Base-by-base conservation (phyloP, 2,329 filamentous ascomycete genomes). In the Helotiales sp. region DNA sequence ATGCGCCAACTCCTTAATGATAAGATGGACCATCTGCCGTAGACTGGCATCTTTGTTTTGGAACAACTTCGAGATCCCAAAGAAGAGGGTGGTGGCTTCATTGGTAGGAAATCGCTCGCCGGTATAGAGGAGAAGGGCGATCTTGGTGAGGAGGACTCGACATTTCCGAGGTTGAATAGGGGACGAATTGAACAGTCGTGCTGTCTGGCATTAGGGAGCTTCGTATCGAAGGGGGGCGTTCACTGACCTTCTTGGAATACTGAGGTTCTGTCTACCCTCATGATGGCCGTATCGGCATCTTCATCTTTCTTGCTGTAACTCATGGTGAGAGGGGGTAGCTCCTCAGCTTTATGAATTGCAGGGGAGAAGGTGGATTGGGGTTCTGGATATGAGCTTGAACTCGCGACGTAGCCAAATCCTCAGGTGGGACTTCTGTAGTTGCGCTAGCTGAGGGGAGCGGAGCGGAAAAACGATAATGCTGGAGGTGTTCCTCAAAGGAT, bases 241-340 rank as follows among this genome's bases (percentile, higher is more conserved):
- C 69, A 72, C 74, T 69, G 82, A 97, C 96, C 96, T 91, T 99
- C 96, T 85, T 98, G 96, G 81, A 98, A 98, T 73, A 99, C 96
- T 76, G 95, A 93, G 65, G 95, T 97, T 78, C 96, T 91, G 84
- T 99, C 96, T 77, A 98, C 93, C 87, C 95, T 97, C 86, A 98
- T 91, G 84, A 98, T 87, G 79, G 92, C 91, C 80, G 91, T 88
- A 80, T 97, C 95, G 79, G 91, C 93, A 85, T 99, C 96, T 87
- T 98, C 96, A 82, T 99, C 95, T 86, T 97, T 98, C 85, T 99
- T 99, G 85, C 95, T 91, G 88, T 96, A 97, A 83, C 91, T 96
- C 94, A 97, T 97, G 78, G 75, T 89, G 83, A 68, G 63, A 34
- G 71, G 73, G 74, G 72, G 73, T 50, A 64, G 73, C 75, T 77